phyloP scores from a whole-genome alignment of 192 early-diverging fungal genomes.

The Backusella sp. region DNA sequence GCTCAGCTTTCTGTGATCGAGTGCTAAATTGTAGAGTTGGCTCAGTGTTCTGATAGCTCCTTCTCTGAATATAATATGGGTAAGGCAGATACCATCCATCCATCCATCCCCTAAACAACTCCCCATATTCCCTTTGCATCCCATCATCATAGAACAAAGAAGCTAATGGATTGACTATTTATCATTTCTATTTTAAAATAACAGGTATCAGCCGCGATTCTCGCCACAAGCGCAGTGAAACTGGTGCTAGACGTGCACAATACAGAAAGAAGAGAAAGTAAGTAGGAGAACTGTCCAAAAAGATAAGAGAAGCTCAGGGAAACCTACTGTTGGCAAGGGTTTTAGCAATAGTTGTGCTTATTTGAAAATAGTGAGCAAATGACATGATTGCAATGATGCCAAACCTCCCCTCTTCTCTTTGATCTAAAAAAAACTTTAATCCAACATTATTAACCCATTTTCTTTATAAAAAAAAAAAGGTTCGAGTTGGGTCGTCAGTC shows the following conservation, averaged over 20 bases:
- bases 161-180: slow-evolving; percentile 1
- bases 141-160: background rate
- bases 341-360: background rate
- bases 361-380: background rate
- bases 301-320: background rate
- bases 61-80: slow-evolving; percentile 11
- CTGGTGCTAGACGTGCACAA: slow-evolving; percentile 98
- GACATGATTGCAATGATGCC: background rate
- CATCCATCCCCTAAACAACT: background rate
- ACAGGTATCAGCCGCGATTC: slow-evolving; percentile 99
- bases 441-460: background rate
- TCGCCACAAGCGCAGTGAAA: slow-evolving; percentile 97
- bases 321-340: background rate
- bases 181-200: background rate
- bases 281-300: background rate
- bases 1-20: background rate
- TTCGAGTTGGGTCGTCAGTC: slow-evolving; percentile 99
- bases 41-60: background rate
- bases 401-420: background rate
- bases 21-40: background rate
- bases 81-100: slow-evolving; percentile 8
- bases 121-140: background rate
- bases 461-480: slow-evolving; percentile 16
- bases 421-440: background rate
- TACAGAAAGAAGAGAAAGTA: slow-evolving; percentile 99